A percentile compares a stretch with the other conserved stretches of the same genome.
These are phyloP conservation scores for Trypanosoma scelopori DNA, from an alignment of 208 protist species.

Conservation along the genomic window DNA sequence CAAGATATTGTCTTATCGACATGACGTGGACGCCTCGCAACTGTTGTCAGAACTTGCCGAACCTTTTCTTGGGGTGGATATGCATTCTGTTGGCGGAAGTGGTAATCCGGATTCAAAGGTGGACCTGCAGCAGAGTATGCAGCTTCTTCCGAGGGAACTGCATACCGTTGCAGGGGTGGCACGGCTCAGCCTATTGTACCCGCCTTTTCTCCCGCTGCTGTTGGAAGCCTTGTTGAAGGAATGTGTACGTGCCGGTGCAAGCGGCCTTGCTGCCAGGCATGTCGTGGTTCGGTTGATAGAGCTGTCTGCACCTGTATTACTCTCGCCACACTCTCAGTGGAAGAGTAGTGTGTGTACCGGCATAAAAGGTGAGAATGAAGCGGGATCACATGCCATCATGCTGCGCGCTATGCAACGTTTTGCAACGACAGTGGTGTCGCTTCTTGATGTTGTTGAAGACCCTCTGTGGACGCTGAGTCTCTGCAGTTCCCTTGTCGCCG, in stretches of 20 bases:
- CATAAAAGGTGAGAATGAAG: neutral
- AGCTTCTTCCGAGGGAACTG: constrained; percentile 27
- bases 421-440: constrained; percentile 10
- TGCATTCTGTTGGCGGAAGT: neutral
- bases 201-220: constrained; percentile 29
- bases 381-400: neutral
- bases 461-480: constrained; percentile 13
- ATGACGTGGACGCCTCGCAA: neutral
- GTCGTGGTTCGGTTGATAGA: constrained; percentile 23
- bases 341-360: neutral
- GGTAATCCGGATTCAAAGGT: constrained; percentile 5
- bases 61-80: neutral
- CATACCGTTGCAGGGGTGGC: constrained; percentile 26
- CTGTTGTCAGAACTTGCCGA: constrained; percentile 1
- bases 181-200: constrained; percentile 21
- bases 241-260: constrained; percentile 1
- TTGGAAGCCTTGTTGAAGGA: constrained; percentile 37
- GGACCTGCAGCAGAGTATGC: constrained; percentile 20
- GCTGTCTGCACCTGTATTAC: constrained; percentile 23
- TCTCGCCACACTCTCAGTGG: neutral
- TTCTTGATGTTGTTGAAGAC: constrained; percentile 27
- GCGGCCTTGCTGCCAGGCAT: constrained; percentile 15
- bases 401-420: constrained; percentile 11
- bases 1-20: neutral
- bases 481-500: neutral